Conservation (phyloP, 1,284 basidiomycete species). For the Tetrapyrgos nigripes region DNA sequence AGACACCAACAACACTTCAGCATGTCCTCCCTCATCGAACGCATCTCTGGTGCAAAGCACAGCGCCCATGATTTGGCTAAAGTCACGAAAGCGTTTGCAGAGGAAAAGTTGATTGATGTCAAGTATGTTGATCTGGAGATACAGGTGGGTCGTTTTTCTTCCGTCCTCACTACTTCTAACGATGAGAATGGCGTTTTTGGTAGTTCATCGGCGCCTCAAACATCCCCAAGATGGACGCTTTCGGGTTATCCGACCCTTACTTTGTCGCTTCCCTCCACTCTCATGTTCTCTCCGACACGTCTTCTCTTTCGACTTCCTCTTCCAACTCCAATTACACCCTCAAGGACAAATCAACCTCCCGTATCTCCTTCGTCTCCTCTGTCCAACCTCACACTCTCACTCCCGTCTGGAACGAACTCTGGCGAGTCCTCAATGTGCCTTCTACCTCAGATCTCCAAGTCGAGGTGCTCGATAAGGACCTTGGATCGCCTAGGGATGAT, state of each 20-base stretch:
- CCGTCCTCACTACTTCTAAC: background rate
- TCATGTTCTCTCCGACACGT: conserved; percentile 42
- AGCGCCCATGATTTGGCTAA: conserved; percentile 36
- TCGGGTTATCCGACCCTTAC: conserved; percentile 73
- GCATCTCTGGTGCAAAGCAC: conserved; percentile 33
- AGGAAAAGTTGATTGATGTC: conserved; percentile 40
- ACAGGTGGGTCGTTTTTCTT: conserved; percentile 48
- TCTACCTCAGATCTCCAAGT: conserved; percentile 60
- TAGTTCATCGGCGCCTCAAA: conserved; percentile 74
- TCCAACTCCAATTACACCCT: background rate
- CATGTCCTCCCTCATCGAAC: conserved; percentile 40
- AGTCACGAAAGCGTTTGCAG: conserved; percentile 36
- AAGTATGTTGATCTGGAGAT: conserved; percentile 58
- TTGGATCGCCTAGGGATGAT: conserved; percentile 62
- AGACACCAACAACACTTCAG: conserved; percentile 32
- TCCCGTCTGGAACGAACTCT: conserved; percentile 79
- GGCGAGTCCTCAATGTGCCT: conserved; percentile 76
- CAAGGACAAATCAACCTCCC: background rate
- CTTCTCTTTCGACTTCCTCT: conserved; percentile 59
- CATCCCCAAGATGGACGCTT: conserved; percentile 73
- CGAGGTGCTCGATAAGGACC: conserved; percentile 71
- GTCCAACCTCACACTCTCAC: conserved; percentile 61
- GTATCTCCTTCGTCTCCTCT: conserved; percentile 55
- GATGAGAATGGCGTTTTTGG: background rate
- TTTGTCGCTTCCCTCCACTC: conserved; percentile 72